phyloP scores from a whole-genome alignment of 345 rosid species.

The Erucastrum elatum region DNA sequence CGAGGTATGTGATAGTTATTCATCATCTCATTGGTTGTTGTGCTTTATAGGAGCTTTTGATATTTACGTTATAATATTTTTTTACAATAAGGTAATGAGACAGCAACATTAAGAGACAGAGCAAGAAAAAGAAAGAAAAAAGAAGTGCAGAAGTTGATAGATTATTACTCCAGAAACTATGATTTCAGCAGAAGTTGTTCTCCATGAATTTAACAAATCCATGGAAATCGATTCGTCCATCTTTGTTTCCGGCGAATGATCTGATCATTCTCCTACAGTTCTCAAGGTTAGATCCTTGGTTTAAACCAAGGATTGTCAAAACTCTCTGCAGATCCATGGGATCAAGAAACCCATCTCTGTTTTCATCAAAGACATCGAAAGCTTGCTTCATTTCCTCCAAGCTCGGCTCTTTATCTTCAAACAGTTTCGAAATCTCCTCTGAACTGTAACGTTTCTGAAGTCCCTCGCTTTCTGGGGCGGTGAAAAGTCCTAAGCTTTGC shows the following conservation, averaged over 20 bases:
- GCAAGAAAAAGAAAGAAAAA: neutral
- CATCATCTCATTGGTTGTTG: neutral
- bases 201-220: slow-evolving; percentile 82
- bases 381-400: slow-evolving; percentile 71
- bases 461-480: slow-evolving; percentile 46
- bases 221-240: slow-evolving; percentile 63
- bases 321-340: slow-evolving; percentile 72
- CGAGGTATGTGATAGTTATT: neutral
- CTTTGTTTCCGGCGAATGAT: slow-evolving; percentile 51
- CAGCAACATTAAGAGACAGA: slow-evolving; percentile 17
- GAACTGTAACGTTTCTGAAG: slow-evolving; percentile 40
- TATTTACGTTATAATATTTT: slow-evolving; percentile 1
- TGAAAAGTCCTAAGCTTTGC: slow-evolving; percentile 54
- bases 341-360: slow-evolving; percentile 76
- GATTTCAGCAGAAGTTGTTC: slow-evolving; percentile 48
- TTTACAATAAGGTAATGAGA: slow-evolving; percentile 12
- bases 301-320: slow-evolving; percentile 51
- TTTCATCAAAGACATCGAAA: slow-evolving; percentile 76
- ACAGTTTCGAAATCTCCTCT: slow-evolving; percentile 53
- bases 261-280: slow-evolving; percentile 68
- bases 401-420: slow-evolving; percentile 80
- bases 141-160: slow-evolving; percentile 1
- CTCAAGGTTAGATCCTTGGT: slow-evolving; percentile 46
- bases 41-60: slow-evolving; percentile 12
- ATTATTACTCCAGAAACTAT: neutral